Percentiles rank a stretch among this genome's conserved stretches.
Conservation (phyloP, 2,329 filamentous ascomycete genomes). For the Lachnellula occidentalis region DNA sequence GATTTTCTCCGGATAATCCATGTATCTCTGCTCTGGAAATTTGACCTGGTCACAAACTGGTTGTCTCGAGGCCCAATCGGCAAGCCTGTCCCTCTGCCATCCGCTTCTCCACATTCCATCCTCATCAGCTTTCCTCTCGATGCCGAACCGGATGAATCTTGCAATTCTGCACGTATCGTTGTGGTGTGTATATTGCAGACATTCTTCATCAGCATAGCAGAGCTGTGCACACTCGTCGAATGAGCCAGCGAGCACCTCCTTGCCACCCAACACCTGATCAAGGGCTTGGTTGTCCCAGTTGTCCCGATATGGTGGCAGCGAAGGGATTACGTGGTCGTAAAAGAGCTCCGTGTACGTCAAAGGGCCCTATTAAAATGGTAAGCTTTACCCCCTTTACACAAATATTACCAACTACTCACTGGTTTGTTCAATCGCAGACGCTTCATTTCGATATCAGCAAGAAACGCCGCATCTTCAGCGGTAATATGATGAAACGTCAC, state of each 20-base stretch:
- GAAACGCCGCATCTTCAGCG: conserved; percentile 43
- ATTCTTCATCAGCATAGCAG: conserved; percentile 35
- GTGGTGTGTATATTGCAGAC: conserved; percentile 32
- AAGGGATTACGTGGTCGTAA: conserved; percentile 39
- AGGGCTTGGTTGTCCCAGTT: conserved; percentile 46
- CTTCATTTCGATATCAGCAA: conserved; percentile 47
- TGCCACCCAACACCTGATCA: conserved; percentile 37
- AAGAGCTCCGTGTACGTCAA: conserved; percentile 43
- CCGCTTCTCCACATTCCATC: neutral
- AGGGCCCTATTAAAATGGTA: conserved; percentile 23
- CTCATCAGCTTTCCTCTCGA: neutral
- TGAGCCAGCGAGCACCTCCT: conserved; percentile 33
- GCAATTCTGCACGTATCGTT: neutral
- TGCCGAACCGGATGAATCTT: neutral
- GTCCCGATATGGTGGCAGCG: conserved; percentile 37
- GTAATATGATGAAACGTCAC: conserved; percentile 52
- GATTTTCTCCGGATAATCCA: too few relatives aligned
- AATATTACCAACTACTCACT: neutral
- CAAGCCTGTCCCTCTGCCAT: neutral
- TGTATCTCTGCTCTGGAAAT: neutral
- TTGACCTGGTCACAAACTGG: neutral
- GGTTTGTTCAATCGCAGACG: conserved; percentile 2
- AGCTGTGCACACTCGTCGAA: conserved; percentile 43
- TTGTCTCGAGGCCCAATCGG: neutral
- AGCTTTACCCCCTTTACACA: neutral